Evolutionary conservation across 352 stramenopile species (phyloP).

Genomic region (Pythium insidiosum): DNA sequence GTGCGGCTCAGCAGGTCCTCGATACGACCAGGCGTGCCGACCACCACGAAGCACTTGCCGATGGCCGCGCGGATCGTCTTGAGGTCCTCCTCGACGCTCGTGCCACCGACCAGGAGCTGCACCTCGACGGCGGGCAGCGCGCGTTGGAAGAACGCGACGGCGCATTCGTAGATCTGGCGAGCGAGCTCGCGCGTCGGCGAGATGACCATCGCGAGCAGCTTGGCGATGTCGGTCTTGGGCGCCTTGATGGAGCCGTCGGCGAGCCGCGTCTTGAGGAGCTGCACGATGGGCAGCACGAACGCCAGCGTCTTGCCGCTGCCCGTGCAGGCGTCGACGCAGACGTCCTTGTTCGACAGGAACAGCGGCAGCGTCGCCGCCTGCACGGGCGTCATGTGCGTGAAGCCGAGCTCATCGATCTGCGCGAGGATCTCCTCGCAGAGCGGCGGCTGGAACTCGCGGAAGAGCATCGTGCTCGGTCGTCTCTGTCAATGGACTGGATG

Average conservation of each 20-base stretch:
- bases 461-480: slow-evolving; percentile 38
- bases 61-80: slow-evolving; percentile 43
- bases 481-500: background rate
- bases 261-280: slow-evolving; percentile 79
- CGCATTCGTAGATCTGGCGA: slow-evolving; percentile 76
- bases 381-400: slow-evolving; percentile 89
- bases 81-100: slow-evolving; percentile 81
- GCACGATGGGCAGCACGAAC: slow-evolving; percentile 92
- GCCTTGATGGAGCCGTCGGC: slow-evolving; percentile 46
- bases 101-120: slow-evolving; percentile 88
- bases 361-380: slow-evolving; percentile 89
- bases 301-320: slow-evolving; percentile 93
- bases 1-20: slow-evolving; percentile 86
- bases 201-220: slow-evolving; percentile 79
- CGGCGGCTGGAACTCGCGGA: slow-evolving; percentile 74
- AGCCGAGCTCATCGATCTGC: slow-evolving; percentile 72
- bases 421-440: slow-evolving; percentile 65
- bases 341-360: slow-evolving; percentile 92
- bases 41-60: slow-evolving; percentile 65
- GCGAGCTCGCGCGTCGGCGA: slow-evolving; percentile 87
- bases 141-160: slow-evolving; percentile 46
- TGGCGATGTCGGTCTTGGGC: slow-evolving; percentile 48
- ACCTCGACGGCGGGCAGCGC: slow-evolving; percentile 61
- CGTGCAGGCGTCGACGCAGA: slow-evolving; percentile 93
- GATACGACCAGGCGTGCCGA: slow-evolving; percentile 78